Evolutionary conservation across 345 rosid species (phyloP), one percentile per base, ranked within the genome.

Genomic region (Gossypium australe): DNA sequence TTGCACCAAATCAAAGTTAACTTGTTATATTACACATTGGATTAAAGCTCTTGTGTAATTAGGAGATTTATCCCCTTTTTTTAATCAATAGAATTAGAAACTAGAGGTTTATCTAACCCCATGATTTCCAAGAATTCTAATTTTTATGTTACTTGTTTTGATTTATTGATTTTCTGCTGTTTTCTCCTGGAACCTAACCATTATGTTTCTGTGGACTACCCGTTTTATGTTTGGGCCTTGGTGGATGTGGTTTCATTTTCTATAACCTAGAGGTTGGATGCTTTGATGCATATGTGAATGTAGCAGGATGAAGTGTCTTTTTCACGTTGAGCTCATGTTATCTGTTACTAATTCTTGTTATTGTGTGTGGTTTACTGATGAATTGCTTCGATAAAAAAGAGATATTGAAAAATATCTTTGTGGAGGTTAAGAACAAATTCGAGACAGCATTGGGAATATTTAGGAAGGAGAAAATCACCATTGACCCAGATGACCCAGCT

Each of bases 321-420:
- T 20, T 62, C 27, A 6, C 73, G 55, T 57, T 71, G 67, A 56
- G 12, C 18, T 25, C 57, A 1, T 48, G 11, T 48, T 27, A 70
- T 69, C 14, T 20, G 2, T 14, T 49, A 20, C 17, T 13, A 47
- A 10, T 70, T 1, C 48, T 70, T 70, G 48, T 52, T 29, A 6
- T n/a, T 17, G 52, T 18, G 63, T 45, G 34, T 16, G 27, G 56
- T 66, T 60, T 63, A 58, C 71, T 76, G 72, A 78, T 56, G 10
- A 70, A 47, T 67, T 48, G 29, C 74, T 73, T 81, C 69, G 67
- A 38, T 64, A 29, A 59, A 63, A 80, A 58, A 95, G 99, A 89
- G 88, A 86, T 93, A 90, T 78, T 96, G 89, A 96, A 96, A 93
- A 84, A 86, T 80, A 86, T 96, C 82, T 96, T 90, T 80, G 73